A percentile compares a stretch with the other conserved stretches of the same genome.
Conservation (phyloP, 148 eudicot genomes). For the Vaccinium myrtillus region DNA sequence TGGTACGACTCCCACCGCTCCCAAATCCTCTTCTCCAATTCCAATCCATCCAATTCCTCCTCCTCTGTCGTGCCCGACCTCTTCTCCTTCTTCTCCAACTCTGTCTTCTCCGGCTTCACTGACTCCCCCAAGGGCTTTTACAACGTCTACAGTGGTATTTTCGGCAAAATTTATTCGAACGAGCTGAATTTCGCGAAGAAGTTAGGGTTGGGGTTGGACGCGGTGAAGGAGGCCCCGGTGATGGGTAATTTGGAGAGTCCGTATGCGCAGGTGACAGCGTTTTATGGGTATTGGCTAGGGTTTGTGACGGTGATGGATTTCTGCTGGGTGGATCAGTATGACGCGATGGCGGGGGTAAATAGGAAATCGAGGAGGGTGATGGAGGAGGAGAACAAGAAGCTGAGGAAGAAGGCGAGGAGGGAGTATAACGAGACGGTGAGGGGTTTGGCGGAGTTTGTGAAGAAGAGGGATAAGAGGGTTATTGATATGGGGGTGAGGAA, state of each 20-base stretch:
- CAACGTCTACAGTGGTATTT: constrained; percentile 74
- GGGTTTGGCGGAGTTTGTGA: constrained; percentile 91
- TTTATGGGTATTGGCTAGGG: constrained; percentile 86
- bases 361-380: constrained; percentile 80
- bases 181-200: constrained; percentile 63
- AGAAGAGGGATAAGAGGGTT: constrained; percentile 98
- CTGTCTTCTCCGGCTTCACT: constrained; percentile 64
- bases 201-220: constrained; percentile 60
- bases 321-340: constrained; percentile 80
- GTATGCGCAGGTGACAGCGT: constrained; percentile 80
- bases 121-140: constrained; percentile 64
- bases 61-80: constrained; percentile 48
- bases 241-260: constrained; percentile 80
- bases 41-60: constrained; percentile 16
- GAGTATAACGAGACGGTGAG: constrained; percentile 91
- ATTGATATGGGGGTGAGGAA: constrained; percentile 85
- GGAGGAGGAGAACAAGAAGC: constrained; percentile 98
- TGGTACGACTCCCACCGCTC: constrained; percentile 98
- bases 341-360: constrained; percentile 61
- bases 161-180: constrained; percentile 54
- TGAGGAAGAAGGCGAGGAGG: constrained; percentile 83
- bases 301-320: constrained; percentile 87
- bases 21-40: constrained; percentile 63
- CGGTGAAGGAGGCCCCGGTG: constrained; percentile 77
- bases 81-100: constrained; percentile 64